phyloP scores from a whole-genome alignment of 768 basidiomycete genomes.

The Boletus tylopilopsis region DNA sequence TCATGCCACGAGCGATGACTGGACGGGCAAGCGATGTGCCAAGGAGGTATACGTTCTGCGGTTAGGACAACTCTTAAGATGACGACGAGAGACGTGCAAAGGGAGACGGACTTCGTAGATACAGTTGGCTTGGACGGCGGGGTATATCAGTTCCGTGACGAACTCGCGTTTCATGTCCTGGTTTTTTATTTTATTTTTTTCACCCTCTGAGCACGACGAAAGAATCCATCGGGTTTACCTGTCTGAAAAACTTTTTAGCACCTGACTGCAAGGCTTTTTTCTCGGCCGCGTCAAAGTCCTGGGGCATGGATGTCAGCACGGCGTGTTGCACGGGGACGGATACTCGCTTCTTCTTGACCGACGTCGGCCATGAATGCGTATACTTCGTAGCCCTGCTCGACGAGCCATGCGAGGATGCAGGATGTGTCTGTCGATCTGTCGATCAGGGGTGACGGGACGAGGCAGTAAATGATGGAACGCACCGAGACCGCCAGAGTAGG shows the following conservation, averaged over 20 bases:
- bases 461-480: constrained; percentile 29
- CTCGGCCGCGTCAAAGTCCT: constrained; percentile 94
- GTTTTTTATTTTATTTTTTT: not conserved
- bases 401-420: constrained; percentile 98
- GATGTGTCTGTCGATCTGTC: constrained; percentile 68
- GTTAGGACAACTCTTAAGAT: not conserved
- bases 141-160: constrained; percentile 93
- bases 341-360: constrained; percentile 78
- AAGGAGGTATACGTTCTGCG: constrained; percentile 92
- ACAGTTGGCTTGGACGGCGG: constrained; percentile 96
- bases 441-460: constrained; percentile 5
- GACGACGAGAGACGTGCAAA: not conserved
- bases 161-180: constrained; percentile 95
- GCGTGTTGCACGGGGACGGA: not conserved
- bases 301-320: constrained; percentile 3
- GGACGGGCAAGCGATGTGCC: constrained; percentile 98
- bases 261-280: constrained; percentile 87
- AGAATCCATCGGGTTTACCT: constrained; percentile 42
- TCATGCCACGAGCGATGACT: constrained; percentile 99
- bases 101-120: constrained; percentile 81
- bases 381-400: constrained; percentile 97
- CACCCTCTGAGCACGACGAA: not conserved
- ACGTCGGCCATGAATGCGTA: constrained; percentile 97
- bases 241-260: constrained; percentile 93
- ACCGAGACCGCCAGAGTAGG: constrained; percentile 99